These are phyloP conservation scores for Yarrowia yakushimensis DNA, from an alignment of 805 yeast genomes.

Conservation along the genomic window DNA sequence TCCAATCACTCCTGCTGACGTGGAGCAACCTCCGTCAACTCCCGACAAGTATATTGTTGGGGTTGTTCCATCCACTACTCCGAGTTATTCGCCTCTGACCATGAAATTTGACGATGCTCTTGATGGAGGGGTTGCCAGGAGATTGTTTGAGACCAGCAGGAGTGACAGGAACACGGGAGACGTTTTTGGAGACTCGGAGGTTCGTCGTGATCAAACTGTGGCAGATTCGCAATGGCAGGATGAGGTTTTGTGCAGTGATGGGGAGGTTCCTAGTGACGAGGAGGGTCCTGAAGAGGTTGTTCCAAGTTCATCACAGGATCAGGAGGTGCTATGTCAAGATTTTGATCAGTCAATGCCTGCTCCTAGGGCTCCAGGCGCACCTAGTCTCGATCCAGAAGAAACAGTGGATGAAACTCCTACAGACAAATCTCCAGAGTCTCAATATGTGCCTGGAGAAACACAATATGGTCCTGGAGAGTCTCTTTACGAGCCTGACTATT, in stretches of 20 bases:
- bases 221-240: constrained; percentile 15
- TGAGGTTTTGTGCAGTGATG: not conserved
- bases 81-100: not conserved
- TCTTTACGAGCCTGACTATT: not conserved
- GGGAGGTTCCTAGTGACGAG: too few relatives aligned
- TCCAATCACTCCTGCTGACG: constrained; percentile 1
- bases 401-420: constrained; percentile 5
- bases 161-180: not conserved
- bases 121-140: constrained; percentile 1
- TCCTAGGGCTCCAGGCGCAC: too few relatives aligned
- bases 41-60: not conserved
- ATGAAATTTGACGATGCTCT: not conserved
- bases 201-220: not conserved
- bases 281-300: not conserved
- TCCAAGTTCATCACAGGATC: constrained; percentile 7
- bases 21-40: not conserved
- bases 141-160: not conserved
- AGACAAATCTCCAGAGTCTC: not conserved
- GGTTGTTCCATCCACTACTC: constrained; percentile 7
- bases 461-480: constrained; percentile 6
- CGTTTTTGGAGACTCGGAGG: not conserved
- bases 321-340: too few relatives aligned
- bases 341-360: constrained; percentile 12
- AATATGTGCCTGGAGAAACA: not conserved
- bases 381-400: constrained; percentile 3